phyloP scores from a whole-genome alignment of 805 yeast genomes.

The Saccharomycopsis fermentans region DNA sequence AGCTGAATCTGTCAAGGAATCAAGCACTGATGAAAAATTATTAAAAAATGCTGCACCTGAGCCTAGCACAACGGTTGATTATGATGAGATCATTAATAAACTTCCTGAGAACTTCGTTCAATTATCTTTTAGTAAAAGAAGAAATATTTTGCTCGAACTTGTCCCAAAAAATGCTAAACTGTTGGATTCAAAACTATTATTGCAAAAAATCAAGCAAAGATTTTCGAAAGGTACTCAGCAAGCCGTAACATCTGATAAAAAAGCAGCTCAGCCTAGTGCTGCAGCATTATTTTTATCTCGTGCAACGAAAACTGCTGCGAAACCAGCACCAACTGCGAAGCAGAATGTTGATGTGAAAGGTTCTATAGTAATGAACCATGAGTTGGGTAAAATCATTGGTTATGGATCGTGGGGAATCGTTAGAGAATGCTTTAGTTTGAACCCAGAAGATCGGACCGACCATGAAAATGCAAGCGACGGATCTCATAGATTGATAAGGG shows the following conservation, averaged over 20 bases:
- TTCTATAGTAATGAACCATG: slow-evolving; percentile 49
- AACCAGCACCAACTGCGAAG: slow-evolving; percentile 20
- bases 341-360: slow-evolving; percentile 54
- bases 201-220: slow-evolving; percentile 23
- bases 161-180: slow-evolving; percentile 25
- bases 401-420: slow-evolving; percentile 88
- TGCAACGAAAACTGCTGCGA: slow-evolving; percentile 16
- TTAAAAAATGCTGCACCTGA: slow-evolving; percentile 20
- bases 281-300: slow-evolving; percentile 25
- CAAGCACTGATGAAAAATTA: not conserved
- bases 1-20: not conserved
- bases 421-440: slow-evolving; percentile 45
- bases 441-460: slow-evolving; percentile 24
- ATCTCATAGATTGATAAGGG: slow-evolving; percentile 28
- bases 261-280: slow-evolving; percentile 18
- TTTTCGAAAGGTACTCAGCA: slow-evolving; percentile 19
- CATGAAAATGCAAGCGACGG: slow-evolving; percentile 13
- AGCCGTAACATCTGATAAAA: not conserved
- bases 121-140: slow-evolving; percentile 52
- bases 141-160: slow-evolving; percentile 30
- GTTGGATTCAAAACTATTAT: slow-evolving; percentile 26
- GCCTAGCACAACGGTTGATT: slow-evolving; percentile 8
- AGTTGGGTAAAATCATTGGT: slow-evolving; percentile 67
- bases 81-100: slow-evolving; percentile 23
- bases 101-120: slow-evolving; percentile 45